Percentiles rank a stretch among this genome's conserved stretches.
phyloP scores from a whole-genome alignment of 106 monocot species.

The Apostasia shenzhenica region DNA sequence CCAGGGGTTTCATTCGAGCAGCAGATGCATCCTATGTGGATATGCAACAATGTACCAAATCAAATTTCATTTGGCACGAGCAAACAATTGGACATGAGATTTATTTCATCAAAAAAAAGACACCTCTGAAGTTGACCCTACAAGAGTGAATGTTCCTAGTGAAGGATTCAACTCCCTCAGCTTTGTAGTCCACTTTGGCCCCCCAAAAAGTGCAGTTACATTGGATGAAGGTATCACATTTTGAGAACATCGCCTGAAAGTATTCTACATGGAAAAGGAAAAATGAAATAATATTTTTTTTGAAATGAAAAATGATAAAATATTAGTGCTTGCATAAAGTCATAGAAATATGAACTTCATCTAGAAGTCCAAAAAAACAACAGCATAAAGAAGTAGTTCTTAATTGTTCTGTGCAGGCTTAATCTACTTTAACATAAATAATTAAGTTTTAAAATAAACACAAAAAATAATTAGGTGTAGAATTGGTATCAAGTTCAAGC shows the following conservation, averaged over 20 bases:
- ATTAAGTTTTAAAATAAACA: too few species aligned
- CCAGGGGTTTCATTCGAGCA: constrained; percentile 17
- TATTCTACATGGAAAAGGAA: constrained; percentile 16
- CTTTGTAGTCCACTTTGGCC: constrained; percentile 36
- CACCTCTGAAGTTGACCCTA: constrained; percentile 44
- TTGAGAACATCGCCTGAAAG: constrained; percentile 3
- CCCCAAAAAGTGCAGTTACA: constrained; percentile 75
- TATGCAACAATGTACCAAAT: constrained; percentile 4
- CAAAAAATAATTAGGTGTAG: too few species aligned
- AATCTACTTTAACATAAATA: too few species aligned
- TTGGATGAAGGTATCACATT: constrained; percentile 10
- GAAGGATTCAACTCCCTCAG: constrained; percentile 34
- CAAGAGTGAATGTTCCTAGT: constrained; percentile 49
- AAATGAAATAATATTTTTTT: neutral
- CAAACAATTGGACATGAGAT: neutral
- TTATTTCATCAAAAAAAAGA: neutral
- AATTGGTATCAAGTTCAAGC: too few species aligned
- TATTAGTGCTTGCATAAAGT: too few species aligned
- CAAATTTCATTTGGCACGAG: neutral
- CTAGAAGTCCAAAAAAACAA: too few species aligned
- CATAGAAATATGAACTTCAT: too few species aligned
- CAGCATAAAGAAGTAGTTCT: too few species aligned
- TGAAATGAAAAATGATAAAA: too few species aligned
- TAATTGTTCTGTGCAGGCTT: too few species aligned
- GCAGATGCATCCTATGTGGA: constrained; percentile 25